These are phyloP conservation scores for Cladosporium sp. DNA, from an alignment of 2,329 filamentous ascomycete genomes.

Conservation along the genomic window DNA sequence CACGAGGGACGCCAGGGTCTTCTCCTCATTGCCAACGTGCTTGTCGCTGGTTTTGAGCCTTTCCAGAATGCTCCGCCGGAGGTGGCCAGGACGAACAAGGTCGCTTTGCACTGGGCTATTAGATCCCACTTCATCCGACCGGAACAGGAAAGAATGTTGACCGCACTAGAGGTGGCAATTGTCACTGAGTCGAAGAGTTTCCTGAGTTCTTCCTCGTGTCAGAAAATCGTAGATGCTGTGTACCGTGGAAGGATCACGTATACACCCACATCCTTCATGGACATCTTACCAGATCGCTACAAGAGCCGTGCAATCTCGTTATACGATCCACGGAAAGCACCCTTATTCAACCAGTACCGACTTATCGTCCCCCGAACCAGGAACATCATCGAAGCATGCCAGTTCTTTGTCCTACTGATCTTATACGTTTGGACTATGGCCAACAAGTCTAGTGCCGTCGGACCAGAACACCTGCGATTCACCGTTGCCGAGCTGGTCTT, in stretches of 20 bases:
- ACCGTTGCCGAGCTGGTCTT: constrained; percentile 65
- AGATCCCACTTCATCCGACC: constrained; percentile 43
- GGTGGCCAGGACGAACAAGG: constrained; percentile 60
- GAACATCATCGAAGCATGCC: constrained; percentile 71
- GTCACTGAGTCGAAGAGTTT: constrained; percentile 79
- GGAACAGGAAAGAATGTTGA: constrained; percentile 62
- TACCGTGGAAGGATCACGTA: constrained; percentile 80
- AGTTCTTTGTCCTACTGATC: constrained; percentile 68
- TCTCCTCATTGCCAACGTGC: constrained; percentile 72
- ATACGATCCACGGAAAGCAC: constrained; percentile 74
- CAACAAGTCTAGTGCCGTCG: constrained; percentile 57
- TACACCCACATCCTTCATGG: constrained; percentile 76
- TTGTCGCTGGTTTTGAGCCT: constrained; percentile 80
- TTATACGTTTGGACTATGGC: constrained; percentile 75
- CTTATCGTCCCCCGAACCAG: constrained; percentile 78
- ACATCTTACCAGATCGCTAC: constrained; percentile 83
- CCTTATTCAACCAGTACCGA: constrained; percentile 79
- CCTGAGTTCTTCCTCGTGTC: constrained; percentile 73
- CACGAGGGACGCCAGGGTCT: constrained; percentile 69
- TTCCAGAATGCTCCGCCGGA: constrained; percentile 78
- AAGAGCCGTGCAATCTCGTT: constrained; percentile 79
- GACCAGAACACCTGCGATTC: constrained; percentile 35
- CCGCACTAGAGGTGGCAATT: constrained; percentile 79
- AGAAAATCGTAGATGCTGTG: constrained; percentile 79
- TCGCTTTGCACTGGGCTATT: constrained; percentile 46